Evolutionary conservation across 1,284 basidiomycete genomes (phyloP), one percentile per base, ranked within the genome.

Genomic region (Ganoderma resinaceum): DNA sequence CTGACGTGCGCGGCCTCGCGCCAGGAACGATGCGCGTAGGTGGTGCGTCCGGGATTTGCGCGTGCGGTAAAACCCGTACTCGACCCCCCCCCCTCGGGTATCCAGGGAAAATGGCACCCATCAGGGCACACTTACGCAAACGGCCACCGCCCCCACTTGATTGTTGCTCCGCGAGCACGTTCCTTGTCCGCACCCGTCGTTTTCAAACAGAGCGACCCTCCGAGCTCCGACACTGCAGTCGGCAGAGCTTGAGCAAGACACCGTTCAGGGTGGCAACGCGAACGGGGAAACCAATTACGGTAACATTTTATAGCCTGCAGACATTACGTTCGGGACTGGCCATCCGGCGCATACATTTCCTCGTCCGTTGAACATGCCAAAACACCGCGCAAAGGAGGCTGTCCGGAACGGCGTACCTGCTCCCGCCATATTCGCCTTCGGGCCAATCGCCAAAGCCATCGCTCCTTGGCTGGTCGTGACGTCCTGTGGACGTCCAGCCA

Each of bases 371-470:
- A n/a, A 42, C 55, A 58, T 49, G 63, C 57, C 49, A 40, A 49
- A 31, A 40, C n/a, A 37, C 62, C 29, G 20, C 37, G 37, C 42
- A 18, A 23, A 40, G 43, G 63, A 49, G 33, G 8, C 66, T 63
- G 40, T 61, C 65, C 61, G 23, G 66, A 62, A 67, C 58, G 68
- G 69, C 69, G 71, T 53, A 69, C 64, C 69, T 67, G 40, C 42
- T 60, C 59, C 67, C 70, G 64, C 69, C 70, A 62, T 1, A 75
- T 29, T 43, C 75, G 73, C 57, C 69, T 59, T 42, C 73, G 73
- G 49, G 75, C 46, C 62, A 72, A 49, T 49, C 67, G 66, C 76
- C 75, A 75, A 57, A 53, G 68, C 72, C 74, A 72, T n/a, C 69
- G 58, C 65, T 74, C 72, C 53, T 46, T 67, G 62, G 33, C 59